These are phyloP conservation scores for Trichoderma sp. DNA, from an alignment of 2,329 filamentous ascomycete genomes.

Conservation along the genomic window DNA sequence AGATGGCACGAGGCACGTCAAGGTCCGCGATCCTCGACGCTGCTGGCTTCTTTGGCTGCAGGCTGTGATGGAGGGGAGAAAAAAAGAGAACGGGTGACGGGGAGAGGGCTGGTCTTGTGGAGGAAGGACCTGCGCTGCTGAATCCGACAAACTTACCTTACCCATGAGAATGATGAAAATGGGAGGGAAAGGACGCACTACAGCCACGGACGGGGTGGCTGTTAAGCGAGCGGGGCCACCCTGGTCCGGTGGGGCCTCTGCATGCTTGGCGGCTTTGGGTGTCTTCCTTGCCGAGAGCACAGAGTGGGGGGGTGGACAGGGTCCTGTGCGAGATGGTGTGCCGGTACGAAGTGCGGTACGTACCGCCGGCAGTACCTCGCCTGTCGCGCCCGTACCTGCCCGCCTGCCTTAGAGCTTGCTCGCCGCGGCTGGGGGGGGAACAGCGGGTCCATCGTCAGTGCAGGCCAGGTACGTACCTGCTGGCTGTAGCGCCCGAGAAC, in stretches of 20 bases:
- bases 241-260: conserved; percentile 25
- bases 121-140: conserved; percentile 46
- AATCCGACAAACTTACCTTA: conserved; percentile 47
- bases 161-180: conserved; percentile 47
- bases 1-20: conserved; percentile 16
- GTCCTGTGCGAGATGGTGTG: conserved; percentile 9
- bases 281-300: conserved; percentile 18
- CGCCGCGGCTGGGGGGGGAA: too few relatives aligned
- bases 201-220: conserved; percentile 36
- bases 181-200: conserved; percentile 44
- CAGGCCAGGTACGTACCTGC: conserved; percentile 1
- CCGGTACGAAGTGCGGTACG: neutral
- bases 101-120: conserved; percentile 44
- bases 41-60: conserved; percentile 31
- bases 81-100: conserved; percentile 42
- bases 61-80: conserved; percentile 40
- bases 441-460: neutral
- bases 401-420: too few relatives aligned
- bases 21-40: conserved; percentile 36
- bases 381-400: too few relatives aligned
- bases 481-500: conserved; percentile 17
- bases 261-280: conserved; percentile 21
- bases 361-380: neutral
- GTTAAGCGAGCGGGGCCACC: conserved; percentile 35
- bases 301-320: conserved; percentile 8